Evolutionary conservation across 768 basidiomycete species (phyloP), one percentile per base, ranked within the genome.

Genomic region (Cubamyces lactineus): DNA sequence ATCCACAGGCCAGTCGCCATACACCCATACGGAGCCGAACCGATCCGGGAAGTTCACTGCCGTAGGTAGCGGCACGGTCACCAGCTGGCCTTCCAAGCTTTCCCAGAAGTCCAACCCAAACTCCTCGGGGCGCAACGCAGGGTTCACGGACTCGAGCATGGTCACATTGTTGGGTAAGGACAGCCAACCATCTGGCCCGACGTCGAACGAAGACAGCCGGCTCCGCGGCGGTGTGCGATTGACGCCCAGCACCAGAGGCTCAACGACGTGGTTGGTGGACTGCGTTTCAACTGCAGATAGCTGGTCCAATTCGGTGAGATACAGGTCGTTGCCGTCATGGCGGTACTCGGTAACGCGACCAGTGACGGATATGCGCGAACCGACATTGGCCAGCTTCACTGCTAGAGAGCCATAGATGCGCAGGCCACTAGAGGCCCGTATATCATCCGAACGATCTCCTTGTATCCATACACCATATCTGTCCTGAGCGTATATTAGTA

Each of bases 31-130:
- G 56, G 86, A 83, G 7, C 81, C 81, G 66, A 79, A 85, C 28
- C 68, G 73, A 64, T 84, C 85, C 30, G 78, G 77, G 68, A 86
- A 86, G 59, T 78, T 74, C 5, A 81, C 67, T 3, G 82, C 77
- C 5, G 75, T 70, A 2, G 86, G 85, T 4, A 71, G 75, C 4
- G 77, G 80, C 23, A 86, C 75, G 0, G 78, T 79, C 23, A 88
- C 85, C 3, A 87, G 73, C 66, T 83, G 80, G 2, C 85, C 84
- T 61, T 85, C 82, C 11, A 88, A 76, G 66, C 82, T 84, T 67
- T 84, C 79, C 85, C 85, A 88, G 67, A 88, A 87, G 67, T 87
- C 86, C 38, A 86, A 69, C 7, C 85, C 86, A 59, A 76, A 86
- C 46, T 75, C 71, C 26, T 80, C 76, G 1, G 85, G 85, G 53